phyloP scores from a whole-genome alignment of 345 rosid species.

The Ailanthus altissimus region DNA sequence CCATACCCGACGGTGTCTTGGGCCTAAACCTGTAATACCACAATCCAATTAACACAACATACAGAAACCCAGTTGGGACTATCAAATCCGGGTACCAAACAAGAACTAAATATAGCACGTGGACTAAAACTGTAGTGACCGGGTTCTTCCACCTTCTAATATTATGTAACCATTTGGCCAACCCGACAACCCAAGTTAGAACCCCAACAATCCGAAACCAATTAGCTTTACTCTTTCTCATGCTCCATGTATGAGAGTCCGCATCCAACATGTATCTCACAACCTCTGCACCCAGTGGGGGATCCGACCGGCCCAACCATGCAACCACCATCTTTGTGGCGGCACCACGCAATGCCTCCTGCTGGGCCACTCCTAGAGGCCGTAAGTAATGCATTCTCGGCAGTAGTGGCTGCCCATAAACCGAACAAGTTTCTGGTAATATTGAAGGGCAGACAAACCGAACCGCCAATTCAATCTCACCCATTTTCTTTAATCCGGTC shows the following conservation, averaged over 20 bases:
- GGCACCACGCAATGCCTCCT: slow-evolving; percentile 89
- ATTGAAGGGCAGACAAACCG: slow-evolving; percentile 82
- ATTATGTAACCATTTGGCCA: slow-evolving; percentile 86
- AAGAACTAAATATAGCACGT: slow-evolving; percentile 74
- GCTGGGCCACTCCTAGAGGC: slow-evolving; percentile 92
- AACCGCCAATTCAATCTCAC: slow-evolving; percentile 87
- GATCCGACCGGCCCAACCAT: slow-evolving; percentile 87
- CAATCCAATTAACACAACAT: slow-evolving; percentile 75
- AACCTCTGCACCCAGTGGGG: slow-evolving; percentile 82
- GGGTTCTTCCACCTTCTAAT: slow-evolving; percentile 86
- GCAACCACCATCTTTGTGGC: slow-evolving; percentile 86
- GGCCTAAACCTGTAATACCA: slow-evolving; percentile 95
- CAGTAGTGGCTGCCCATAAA: slow-evolving; percentile 82
- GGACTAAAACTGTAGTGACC: slow-evolving; percentile 81
- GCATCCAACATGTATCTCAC: slow-evolving; percentile 94
- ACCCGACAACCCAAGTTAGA: slow-evolving; percentile 88
- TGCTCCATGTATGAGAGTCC: slow-evolving; percentile 96
- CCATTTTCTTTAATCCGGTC: slow-evolving; percentile 90
- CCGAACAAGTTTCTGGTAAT: slow-evolving; percentile 74
- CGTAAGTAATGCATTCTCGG: slow-evolving; percentile 94
- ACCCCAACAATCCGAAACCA: slow-evolving; percentile 95
- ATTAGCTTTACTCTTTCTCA: slow-evolving; percentile 93
- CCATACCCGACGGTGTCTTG: slow-evolving; percentile 93
- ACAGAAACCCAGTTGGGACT: slow-evolving; percentile 86
- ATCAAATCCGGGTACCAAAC: slow-evolving; percentile 96